Evolutionary conservation across 306 rosid species (phyloP).

Genomic region (Quercus wislizeni): DNA sequence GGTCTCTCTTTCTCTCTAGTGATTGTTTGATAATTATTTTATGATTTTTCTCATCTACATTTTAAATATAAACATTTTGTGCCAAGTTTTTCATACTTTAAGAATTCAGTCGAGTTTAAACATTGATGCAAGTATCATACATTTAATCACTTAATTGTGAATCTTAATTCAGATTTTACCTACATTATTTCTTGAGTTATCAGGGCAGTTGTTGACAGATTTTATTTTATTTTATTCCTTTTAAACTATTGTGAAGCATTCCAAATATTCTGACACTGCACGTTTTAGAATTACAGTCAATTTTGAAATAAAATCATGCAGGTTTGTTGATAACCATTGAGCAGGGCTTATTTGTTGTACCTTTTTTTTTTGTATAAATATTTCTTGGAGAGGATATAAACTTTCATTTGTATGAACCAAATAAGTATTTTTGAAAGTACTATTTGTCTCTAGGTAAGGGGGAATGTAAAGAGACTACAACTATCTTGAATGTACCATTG

Average conservation of each 20-base stretch:
- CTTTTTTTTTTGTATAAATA: neutral
- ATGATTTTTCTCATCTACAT: neutral
- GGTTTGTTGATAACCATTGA: too few relatives aligned
- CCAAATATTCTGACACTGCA: neutral
- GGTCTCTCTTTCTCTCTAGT: too few relatives aligned
- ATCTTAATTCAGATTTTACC: neutral
- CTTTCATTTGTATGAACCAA: constrained; percentile 10
- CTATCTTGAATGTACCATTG: neutral
- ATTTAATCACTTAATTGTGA: neutral
- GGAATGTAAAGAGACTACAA: constrained; percentile 5
- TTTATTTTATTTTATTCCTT: neutral
- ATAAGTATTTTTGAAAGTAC: neutral
- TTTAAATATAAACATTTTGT: neutral
- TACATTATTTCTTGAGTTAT: neutral
- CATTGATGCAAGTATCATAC: neutral
- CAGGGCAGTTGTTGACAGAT: neutral
- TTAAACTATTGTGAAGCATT: neutral
- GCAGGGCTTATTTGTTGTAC: too few relatives aligned
- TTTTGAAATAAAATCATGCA: too few relatives aligned
- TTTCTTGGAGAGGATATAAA: neutral
- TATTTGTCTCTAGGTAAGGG: constrained; percentile 1
- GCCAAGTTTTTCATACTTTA: neutral
- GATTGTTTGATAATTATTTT: neutral
- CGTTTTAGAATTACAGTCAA: neutral
- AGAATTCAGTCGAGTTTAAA: neutral